These are phyloP conservation scores for Cladobotryum mycophilum DNA, from an alignment of 2,329 filamentous ascomycete genomes.

Conservation along the genomic window DNA sequence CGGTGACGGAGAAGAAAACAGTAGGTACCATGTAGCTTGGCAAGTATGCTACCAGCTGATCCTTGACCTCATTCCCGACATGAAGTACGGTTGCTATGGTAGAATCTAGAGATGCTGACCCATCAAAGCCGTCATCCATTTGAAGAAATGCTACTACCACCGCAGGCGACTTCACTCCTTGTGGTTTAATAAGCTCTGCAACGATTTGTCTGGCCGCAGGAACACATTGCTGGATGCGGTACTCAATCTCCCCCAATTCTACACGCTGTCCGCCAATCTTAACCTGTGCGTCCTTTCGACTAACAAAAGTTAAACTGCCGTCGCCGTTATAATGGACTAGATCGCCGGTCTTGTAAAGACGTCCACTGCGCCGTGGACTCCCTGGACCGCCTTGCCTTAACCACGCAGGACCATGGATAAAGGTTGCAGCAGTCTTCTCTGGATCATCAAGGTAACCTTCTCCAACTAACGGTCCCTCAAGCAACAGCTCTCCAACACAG, in stretches of 20 bases:
- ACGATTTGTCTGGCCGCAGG: not conserved
- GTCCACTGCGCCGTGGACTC: slow-evolving; percentile 13
- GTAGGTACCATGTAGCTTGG: slow-evolving; percentile 36
- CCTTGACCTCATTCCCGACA: not conserved
- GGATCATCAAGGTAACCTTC: too few species aligned
- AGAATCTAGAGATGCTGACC: slow-evolving; percentile 2
- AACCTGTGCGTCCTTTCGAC: slow-evolving; percentile 45
- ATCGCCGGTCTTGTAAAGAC: not conserved
- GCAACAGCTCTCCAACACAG: too few species aligned
- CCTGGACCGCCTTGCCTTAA: too few species aligned
- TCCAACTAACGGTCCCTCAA: too few species aligned
- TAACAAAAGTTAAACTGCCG: not conserved
- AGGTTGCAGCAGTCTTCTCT: not conserved
- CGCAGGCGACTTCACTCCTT: not conserved
- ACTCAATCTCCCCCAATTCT: slow-evolving; percentile 29
- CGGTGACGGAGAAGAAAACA: slow-evolving; percentile 30
- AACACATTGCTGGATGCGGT: slow-evolving; percentile 1
- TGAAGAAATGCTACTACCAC: not conserved
- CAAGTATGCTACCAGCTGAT: not conserved
- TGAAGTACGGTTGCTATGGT: not conserved
- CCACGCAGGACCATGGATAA: not conserved
- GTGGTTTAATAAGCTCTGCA: not conserved
- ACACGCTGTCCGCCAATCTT: slow-evolving; percentile 48
- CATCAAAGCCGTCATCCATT: not conserved
- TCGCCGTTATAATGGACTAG: not conserved